These are phyloP conservation scores for Moniliophthora roreri DNA, from an alignment of 1,284 basidiomycete species.

Conservation along the genomic window DNA sequence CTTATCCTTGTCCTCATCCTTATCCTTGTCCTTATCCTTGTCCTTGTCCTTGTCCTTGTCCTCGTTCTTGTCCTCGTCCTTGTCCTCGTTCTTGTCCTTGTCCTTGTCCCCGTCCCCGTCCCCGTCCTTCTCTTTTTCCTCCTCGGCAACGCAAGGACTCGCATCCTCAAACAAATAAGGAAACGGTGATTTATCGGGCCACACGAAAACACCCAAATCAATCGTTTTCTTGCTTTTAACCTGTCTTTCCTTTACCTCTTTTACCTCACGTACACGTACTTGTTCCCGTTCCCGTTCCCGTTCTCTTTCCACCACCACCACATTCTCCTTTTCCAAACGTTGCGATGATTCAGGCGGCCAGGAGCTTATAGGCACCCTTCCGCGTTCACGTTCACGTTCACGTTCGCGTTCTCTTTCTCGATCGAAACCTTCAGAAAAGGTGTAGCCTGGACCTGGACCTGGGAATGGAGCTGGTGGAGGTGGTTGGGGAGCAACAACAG, in stretches of 20 bases:
- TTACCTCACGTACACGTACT: background rate
- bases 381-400: background rate
- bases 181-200: constrained; percentile 47
- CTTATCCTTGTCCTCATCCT: background rate
- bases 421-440: too few relatives aligned
- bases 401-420: background rate
- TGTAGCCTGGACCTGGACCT: too few relatives aligned
- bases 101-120: constrained; percentile 1
- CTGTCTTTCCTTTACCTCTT: constrained; percentile 19
- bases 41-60: background rate
- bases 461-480: too few relatives aligned
- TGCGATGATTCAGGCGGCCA: too few relatives aligned
- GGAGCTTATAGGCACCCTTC: too few relatives aligned
- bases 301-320: background rate
- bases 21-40: constrained; percentile 14
- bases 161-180: constrained; percentile 43
- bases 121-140: constrained; percentile 7
- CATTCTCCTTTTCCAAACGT: background rate
- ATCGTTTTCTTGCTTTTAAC: constrained; percentile 36
- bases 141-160: constrained; percentile 14
- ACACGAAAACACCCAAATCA: constrained; percentile 67
- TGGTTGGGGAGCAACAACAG: too few relatives aligned
- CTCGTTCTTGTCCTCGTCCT: background rate
- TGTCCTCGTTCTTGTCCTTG: background rate
- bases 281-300: background rate